A percentile compares a stretch with the other conserved stretches of the same genome.
These are phyloP conservation scores for Hemisphaericaspora subhashii DNA, from an alignment of 1,139 yeast species.

Conservation along the genomic window DNA sequence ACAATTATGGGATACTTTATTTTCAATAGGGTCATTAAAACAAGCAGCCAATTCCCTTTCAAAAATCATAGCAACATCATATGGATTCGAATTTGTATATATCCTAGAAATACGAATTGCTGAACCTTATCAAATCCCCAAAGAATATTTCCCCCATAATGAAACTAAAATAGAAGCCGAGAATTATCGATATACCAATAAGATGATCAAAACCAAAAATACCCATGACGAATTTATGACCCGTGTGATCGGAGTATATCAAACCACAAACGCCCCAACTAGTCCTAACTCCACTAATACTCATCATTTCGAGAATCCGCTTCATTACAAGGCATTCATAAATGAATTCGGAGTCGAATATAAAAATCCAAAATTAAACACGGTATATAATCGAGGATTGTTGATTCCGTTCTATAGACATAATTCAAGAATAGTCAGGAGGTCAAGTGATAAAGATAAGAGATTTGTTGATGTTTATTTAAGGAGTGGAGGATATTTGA, in stretches of 20 bases:
- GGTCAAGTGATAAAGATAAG: slow-evolving; percentile 22
- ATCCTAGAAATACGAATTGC: slow-evolving; percentile 57
- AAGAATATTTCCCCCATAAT: slow-evolving; percentile 41
- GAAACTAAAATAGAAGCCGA: slow-evolving; percentile 45
- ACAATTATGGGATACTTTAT: slow-evolving; percentile 40
- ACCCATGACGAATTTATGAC: slow-evolving; percentile 35
- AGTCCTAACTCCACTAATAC: neutral
- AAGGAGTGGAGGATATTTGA: slow-evolving; percentile 57
- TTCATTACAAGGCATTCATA: slow-evolving; percentile 50
- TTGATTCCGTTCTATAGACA: slow-evolving; percentile 53
- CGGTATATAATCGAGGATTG: slow-evolving; percentile 46
- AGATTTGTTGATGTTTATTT: slow-evolving; percentile 38
- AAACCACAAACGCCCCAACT: slow-evolving; percentile 28
- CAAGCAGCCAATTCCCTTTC: slow-evolving; percentile 45
- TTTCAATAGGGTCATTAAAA: slow-evolving; percentile 42
- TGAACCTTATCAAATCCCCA: slow-evolving; percentile 41
- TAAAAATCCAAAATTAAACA: slow-evolving; percentile 22
- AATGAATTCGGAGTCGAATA: slow-evolving; percentile 59
- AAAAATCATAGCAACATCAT: slow-evolving; percentile 35
- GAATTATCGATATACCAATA: slow-evolving; percentile 36
- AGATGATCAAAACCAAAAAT: slow-evolving; percentile 26
- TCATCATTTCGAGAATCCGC: slow-evolving; percentile 39
- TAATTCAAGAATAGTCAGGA: slow-evolving; percentile 42
- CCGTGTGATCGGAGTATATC: slow-evolving; percentile 51
- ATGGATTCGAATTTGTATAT: slow-evolving; percentile 51